A percentile compares a stretch with the other conserved stretches of the same genome.
Conservation (phyloP, 371 early-diverging fungal genomes). For the Mucor indicus region DNA sequence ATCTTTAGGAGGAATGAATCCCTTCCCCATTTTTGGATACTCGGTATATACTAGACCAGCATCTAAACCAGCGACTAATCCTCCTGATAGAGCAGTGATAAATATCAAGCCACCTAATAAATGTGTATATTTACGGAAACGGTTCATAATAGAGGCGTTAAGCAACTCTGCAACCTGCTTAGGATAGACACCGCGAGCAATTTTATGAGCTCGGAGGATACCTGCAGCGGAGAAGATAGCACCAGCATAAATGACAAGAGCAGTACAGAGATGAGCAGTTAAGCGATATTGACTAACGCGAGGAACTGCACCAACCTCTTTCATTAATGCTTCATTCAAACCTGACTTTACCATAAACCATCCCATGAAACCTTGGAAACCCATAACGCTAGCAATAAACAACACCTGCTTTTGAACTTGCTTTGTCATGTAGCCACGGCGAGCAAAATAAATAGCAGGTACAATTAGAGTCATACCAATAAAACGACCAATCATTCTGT, state of each 20-base stretch:
- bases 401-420: conserved; percentile 61
- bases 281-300: conserved; percentile 93
- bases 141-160: conserved; percentile 52
- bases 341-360: conserved; percentile 98
- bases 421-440: conserved; percentile 73
- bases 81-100: conserved; percentile 85
- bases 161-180: conserved; percentile 34
- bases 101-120: conserved; percentile 70
- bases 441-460: conserved; percentile 84
- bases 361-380: conserved; percentile 91
- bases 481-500: conserved; percentile 89
- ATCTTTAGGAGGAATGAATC: conserved; percentile 62
- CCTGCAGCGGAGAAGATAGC: conserved; percentile 79
- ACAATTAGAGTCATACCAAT: conserved; percentile 85
- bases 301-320: conserved; percentile 78
- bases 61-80: conserved; percentile 94
- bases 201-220: conserved; percentile 61
- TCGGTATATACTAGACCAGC: conserved; percentile 95
- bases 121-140: conserved; percentile 58
- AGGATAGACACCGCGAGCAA: conserved; percentile 50
- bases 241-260: conserved; percentile 81
- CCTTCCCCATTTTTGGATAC: conserved; percentile 89
- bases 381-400: conserved; percentile 74
- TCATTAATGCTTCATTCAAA: conserved; percentile 72
- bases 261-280: conserved; percentile 87